phyloP scores from a whole-genome alignment of 495 filamentous ascomycete genomes.

The Aspergillus steynii region DNA sequence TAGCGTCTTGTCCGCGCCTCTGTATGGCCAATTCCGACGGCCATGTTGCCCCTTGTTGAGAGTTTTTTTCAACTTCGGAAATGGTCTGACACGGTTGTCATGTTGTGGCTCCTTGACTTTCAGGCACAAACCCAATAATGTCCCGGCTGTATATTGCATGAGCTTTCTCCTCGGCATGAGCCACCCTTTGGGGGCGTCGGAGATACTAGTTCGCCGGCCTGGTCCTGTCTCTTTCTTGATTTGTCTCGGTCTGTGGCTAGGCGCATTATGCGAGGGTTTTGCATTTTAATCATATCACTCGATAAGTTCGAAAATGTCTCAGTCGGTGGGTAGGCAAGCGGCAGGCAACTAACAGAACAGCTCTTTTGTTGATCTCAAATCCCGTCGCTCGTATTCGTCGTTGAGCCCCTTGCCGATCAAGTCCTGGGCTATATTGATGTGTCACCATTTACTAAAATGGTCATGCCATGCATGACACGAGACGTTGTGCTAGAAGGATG shows the following conservation, averaged over 20 bases:
- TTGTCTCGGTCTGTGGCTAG: neutral
- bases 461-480: neutral
- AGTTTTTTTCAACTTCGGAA: neutral
- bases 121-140: neutral
- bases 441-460: neutral
- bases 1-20: conserved; percentile 3
- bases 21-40: neutral
- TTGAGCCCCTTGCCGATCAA: neutral
- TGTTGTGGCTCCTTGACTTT: neutral
- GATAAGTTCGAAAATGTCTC: neutral
- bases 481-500: too few relatives aligned
- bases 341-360: neutral
- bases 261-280: neutral
- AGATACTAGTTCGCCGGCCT: too few relatives aligned
- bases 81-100: neutral
- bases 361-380: neutral
- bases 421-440: neutral
- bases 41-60: neutral
- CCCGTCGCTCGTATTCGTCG: neutral
- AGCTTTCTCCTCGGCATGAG: neutral
- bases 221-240: too few relatives aligned
- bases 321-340: neutral
- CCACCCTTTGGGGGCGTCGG: neutral
- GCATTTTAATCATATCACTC: neutral
- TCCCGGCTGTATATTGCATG: neutral